Percentiles rank a stretch among this genome's conserved stretches.
phyloP scores from a whole-genome alignment of 2,329 filamentous ascomycete species.

The Trichoderma sp. region DNA sequence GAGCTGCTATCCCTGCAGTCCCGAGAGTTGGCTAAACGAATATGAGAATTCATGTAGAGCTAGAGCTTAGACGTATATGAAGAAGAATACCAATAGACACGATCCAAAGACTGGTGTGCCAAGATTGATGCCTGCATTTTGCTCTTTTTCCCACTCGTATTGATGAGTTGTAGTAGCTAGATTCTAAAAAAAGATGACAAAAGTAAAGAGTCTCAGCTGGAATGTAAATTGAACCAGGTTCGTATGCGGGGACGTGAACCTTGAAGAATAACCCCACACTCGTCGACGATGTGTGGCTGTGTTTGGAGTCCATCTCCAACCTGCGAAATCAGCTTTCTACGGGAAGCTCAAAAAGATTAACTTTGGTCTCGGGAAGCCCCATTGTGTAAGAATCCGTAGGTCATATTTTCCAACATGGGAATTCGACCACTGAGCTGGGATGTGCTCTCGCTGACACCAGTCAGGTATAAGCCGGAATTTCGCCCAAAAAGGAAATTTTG shows the following conservation, averaged over 20 bases:
- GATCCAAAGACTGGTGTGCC: neutral
- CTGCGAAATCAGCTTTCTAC: neutral
- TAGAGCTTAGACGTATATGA: conserved; percentile 19
- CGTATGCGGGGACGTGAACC: neutral
- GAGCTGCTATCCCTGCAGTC: neutral
- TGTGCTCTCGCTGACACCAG: too few relatives aligned
- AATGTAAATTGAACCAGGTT: neutral
- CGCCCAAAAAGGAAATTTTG: neutral
- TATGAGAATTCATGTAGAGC: conserved; percentile 5
- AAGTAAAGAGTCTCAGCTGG: neutral
- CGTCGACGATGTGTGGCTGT: neutral
- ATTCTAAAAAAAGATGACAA: neutral
- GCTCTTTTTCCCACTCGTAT: neutral
- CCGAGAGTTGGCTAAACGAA: neutral
- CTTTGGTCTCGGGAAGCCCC: neutral
- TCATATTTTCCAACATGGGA: too few relatives aligned
- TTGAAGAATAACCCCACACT: neutral
- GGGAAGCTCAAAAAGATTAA: neutral
- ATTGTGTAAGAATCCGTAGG: too few relatives aligned
- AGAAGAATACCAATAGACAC: conserved; percentile 21
- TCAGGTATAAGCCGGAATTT: neutral
- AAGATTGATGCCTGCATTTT: neutral
- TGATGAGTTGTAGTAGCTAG: neutral
- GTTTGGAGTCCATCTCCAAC: neutral
- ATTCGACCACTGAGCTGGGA: too few relatives aligned